Evolutionary conservation across 1,284 basidiomycete species (phyloP).

Genomic region (Rhodotorula mucilaginosa): DNA sequence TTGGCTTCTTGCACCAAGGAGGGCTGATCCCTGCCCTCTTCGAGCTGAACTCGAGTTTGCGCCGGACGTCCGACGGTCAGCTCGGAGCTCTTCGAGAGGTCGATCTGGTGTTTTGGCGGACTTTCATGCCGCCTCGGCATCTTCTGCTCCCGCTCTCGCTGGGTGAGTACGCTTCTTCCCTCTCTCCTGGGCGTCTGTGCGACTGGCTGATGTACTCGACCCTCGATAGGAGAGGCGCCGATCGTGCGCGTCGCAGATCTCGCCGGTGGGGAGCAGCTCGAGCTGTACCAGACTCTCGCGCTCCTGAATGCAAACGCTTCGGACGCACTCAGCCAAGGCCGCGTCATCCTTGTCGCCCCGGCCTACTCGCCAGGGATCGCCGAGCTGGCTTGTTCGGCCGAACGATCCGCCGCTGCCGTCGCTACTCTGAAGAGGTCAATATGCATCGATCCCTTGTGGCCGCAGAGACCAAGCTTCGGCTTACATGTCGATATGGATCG

Average conservation of each 20-base stretch:
- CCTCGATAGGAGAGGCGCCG: not conserved
- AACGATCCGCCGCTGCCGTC: not conserved
- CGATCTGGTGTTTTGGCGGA: constrained; percentile 37
- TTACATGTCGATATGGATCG: constrained; percentile 38
- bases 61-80: not conserved
- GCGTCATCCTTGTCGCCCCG: constrained; percentile 19
- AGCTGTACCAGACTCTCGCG: constrained; percentile 3
- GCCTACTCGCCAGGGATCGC: constrained; percentile 11
- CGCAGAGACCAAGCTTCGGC: not conserved
- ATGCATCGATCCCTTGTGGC: not conserved
- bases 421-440: too few relatives aligned
- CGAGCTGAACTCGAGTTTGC: constrained; percentile 16
- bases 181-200: too few relatives aligned
- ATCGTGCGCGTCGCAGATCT: constrained; percentile 11
- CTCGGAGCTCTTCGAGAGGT: not conserved
- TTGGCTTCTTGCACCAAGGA: constrained; percentile 41
- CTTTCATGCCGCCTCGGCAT: constrained; percentile 41
- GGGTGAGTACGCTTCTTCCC: not conserved
- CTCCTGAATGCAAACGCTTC: too few relatives aligned
- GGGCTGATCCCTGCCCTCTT: constrained; percentile 31
- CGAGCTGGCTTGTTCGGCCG: not conserved
- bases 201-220: not conserved
- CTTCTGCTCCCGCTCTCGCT: constrained; percentile 19
- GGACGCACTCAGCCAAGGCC: not conserved
- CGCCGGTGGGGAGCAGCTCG: constrained; percentile 1